These are phyloP conservation scores for Phytophthora brassicae DNA, from an alignment of 352 stramenopile species.

Conservation along the genomic window DNA sequence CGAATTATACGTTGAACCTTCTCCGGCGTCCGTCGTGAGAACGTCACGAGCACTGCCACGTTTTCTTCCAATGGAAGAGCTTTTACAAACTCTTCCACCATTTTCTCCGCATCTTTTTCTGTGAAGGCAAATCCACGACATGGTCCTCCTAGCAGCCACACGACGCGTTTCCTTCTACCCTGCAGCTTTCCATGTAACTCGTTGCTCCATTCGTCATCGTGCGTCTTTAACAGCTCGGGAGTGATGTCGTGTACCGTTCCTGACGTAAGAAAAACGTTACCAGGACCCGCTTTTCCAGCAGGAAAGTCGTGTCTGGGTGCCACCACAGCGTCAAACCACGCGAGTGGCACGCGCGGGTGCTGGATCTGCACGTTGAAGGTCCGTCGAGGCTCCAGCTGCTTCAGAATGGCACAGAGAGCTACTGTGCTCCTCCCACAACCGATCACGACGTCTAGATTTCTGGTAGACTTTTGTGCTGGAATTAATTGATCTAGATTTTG, in stretches of 20 bases:
- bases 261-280: constrained; percentile 49
- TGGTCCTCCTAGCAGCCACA: constrained; percentile 64
- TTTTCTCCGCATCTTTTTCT: constrained; percentile 30
- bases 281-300: neutral
- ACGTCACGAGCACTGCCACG: constrained; percentile 58
- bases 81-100: constrained; percentile 44
- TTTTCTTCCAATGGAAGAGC: constrained; percentile 18
- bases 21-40: constrained; percentile 62
- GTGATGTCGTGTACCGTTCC: constrained; percentile 56
- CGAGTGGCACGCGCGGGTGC: constrained; percentile 57
- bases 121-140: constrained; percentile 68
- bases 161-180: constrained; percentile 26
- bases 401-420: constrained; percentile 58
- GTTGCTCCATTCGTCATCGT: constrained; percentile 25
- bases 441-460: constrained; percentile 50
- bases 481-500: constrained; percentile 1
- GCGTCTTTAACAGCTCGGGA: constrained; percentile 23
- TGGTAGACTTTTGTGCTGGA: neutral
- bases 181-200: constrained; percentile 31
- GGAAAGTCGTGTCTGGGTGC: constrained; percentile 59
- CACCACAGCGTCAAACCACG: constrained; percentile 65
- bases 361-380: constrained; percentile 80
- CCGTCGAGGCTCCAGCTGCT: constrained; percentile 23
- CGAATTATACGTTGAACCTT: constrained; percentile 42
- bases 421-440: constrained; percentile 71